Base-by-base conservation (phyloP, 371 early-diverging fungal species). In the Gilbertella persicaria region DNA sequence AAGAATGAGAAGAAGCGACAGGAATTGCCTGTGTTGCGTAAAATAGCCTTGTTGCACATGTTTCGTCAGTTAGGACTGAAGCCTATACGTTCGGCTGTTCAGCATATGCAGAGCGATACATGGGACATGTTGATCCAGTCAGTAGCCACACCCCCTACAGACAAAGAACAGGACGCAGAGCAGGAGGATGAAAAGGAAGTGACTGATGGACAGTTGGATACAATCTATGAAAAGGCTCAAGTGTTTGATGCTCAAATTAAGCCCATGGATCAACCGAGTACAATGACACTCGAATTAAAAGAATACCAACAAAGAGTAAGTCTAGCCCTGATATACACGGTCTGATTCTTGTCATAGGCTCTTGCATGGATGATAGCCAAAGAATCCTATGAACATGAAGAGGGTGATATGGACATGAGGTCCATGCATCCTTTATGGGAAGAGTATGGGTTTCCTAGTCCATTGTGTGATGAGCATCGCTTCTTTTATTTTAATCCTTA, bases 341-440 rank as follows among this genome's bases (percentile, higher is more conserved):
- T 30, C 33, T 49, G 24, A 6, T 19, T 45, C 14, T 20, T 26
- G 14, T 14, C 12, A 17, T 63, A 69, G 66, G 83, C 84, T 0
- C 57, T 85, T 19, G 70, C 78, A 9, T 86, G 85, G 80, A 87
- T 87, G 86, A 52, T 58, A 14, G 45, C 71, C n/a, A 88, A 84
- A 59, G 86, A 86, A 40, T 21, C 58, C 3, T 16, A 55, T 4
- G 66, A 67, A 2, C 40, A 57, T 26, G 57, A 45, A 3, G 60
- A 70, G 30, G 62, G 58, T 0, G 74, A 68, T 10, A 43, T 60
- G 9, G 67, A 71, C 25, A 70, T 70, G 52, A 59, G 73, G 16
- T 53, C 78, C 5, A 69, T 87, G 58, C 84, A 85, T 57, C 86
- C 85, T 10, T 62, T 85, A n/a, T 86, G 82, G 84, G 85, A 82